Conservation (phyloP, 192 early-diverging fungal genomes). For the Backusella tuberculispora region DNA sequence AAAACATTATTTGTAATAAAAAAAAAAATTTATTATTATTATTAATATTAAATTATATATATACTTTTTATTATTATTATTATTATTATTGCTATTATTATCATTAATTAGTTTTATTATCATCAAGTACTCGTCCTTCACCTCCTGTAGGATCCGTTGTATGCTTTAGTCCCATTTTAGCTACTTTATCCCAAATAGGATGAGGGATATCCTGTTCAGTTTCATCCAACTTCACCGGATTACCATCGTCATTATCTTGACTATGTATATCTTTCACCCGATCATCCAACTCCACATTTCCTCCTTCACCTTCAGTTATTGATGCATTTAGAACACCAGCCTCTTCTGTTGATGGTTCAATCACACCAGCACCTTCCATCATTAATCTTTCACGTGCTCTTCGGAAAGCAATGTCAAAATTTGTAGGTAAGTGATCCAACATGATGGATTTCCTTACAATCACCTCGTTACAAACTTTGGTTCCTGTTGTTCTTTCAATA, state of each 20-base stretch:
- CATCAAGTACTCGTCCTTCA: background rate
- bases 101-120: background rate
- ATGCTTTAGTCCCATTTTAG: conserved; percentile 12
- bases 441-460: conserved; percentile 39
- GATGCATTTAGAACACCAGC: background rate
- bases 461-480: conserved; percentile 35
- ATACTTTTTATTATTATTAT: background rate
- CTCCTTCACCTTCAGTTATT: background rate
- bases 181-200: background rate
- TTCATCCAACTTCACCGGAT: background rate
- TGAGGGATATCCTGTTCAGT: background rate
- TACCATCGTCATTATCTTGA: background rate
- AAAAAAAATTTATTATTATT: background rate
- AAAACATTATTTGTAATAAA: background rate
- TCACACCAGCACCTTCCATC: conserved; percentile 8
- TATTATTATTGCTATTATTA: background rate
- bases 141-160: conserved; percentile 2
- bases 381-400: conserved; percentile 39
- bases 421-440: conserved; percentile 43
- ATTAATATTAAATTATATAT: background rate
- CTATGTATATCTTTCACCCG: background rate
- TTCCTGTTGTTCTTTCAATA: conserved; percentile 33
- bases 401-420: conserved; percentile 42
- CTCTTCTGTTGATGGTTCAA: background rate
- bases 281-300: background rate